Evolutionary conservation across 129 eudicot species (phyloP).

Genomic region (Helianthus annuus): HanXRQr2.0-SUNRISE NC_035437.2:134566394-134566893

Average conservation of each 20-base stretch:
- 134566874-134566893: slow-evolving; percentile 3
- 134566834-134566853: neutral
- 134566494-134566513: slow-evolving; percentile 18
- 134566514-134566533: slow-evolving; percentile 36
- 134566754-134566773: slow-evolving; percentile 93
- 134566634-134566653: slow-evolving; percentile 87
- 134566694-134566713: slow-evolving; percentile 92
- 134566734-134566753: slow-evolving; percentile 85
- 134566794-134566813: slow-evolving; percentile 45
- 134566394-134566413: slow-evolving; percentile 2
- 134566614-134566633: slow-evolving; percentile 64
- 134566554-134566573: slow-evolving; percentile 35
- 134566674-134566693: slow-evolving; percentile 84
- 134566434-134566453: slow-evolving; percentile 27
- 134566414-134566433: slow-evolving; percentile 30
- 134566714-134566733: slow-evolving; percentile 77
- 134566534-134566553: slow-evolving; percentile 25
- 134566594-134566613: slow-evolving; percentile 76
- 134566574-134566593: slow-evolving; percentile 87
- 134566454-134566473: slow-evolving; percentile 23
- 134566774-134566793: slow-evolving; percentile 88
- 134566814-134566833: neutral
- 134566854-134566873: neutral
- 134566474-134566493: slow-evolving; percentile 21
- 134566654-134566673: slow-evolving; percentile 69